Evolutionary conservation across 2,329 filamentous ascomycete species (phyloP), one percentile per base, ranked within the genome.

Genomic region (Teratosphaeriaceae sp.): DNA sequence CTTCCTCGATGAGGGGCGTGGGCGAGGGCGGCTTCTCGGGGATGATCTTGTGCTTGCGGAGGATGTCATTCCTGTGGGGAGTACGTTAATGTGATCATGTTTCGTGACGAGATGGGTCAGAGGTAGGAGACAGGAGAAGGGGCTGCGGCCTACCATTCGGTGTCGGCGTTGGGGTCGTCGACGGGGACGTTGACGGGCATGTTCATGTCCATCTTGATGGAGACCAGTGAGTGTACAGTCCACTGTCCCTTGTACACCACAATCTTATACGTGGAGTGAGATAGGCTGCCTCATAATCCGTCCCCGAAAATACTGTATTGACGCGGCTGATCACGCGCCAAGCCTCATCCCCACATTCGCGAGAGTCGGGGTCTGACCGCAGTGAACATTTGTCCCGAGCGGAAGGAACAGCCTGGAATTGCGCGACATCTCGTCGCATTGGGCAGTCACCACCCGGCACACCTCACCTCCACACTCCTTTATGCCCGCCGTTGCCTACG

Each of bases 1-100:
- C 92, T 72, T 97, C 90, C 68, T 98, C 85, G 57, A 98, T 96
- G 70, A 95, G 83, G 5, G 89, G 88, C 2, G 92, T 96, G 2
- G 92, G 92, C 35, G 90, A 95, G 2, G 89, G 88, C 0, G 90
- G 88, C 64, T 95, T 97, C 64, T 97, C 89, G n/a, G 92, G 92
- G 49, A 98, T 97, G 53, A 98, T 76, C 53, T 88, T 88, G 72
- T 98, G 88, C 66, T 94, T 94, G 56, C 92, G 86, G 45, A 98
- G 81, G 60, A 98, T 98, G 56, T 98, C 92, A 65, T 98, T 98
- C 89, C 89, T 96, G 54, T 23, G 19, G 12, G 13, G n/a, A n/a
- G n/a, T n/a, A n/a, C n/a, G n/a, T n/a, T n/a, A n/a, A n/a, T n/a
- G n/a, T n/a, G n/a, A n/a, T n/a, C n/a, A n/a, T n/a, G n/a, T 19